phyloP scores from a whole-genome alignment of 1,139 yeast genomes.

The Nematodospora anomalae region DNA sequence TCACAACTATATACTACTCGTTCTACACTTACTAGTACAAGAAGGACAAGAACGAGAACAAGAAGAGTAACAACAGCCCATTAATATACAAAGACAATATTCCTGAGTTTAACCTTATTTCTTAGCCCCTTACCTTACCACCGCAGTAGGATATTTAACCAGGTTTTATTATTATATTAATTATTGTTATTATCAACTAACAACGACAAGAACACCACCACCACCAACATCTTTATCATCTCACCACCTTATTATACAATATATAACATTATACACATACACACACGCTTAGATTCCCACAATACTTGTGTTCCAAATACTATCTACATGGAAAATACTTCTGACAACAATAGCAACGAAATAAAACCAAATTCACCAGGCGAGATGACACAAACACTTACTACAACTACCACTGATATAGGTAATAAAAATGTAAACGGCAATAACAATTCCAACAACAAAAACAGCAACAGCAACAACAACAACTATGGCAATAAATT shows the following conservation, averaged over 20 bases:
- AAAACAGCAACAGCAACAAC: background rate
- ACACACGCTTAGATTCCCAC: background rate
- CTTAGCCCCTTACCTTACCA: too few species aligned
- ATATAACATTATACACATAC: background rate
- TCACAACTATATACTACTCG: too few species aligned
- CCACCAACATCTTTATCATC: too few species aligned
- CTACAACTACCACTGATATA: background rate
- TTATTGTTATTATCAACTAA: too few species aligned
- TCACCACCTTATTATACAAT: background rate
- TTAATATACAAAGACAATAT: too few species aligned
- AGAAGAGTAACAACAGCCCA: too few species aligned
- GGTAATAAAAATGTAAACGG: background rate
- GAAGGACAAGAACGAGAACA: too few species aligned
- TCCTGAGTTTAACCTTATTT: too few species aligned
- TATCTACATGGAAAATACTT: background rate
- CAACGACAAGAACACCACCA: too few species aligned
- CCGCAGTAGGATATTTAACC: too few species aligned
- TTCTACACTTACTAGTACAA: too few species aligned
- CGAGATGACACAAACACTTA: background rate
- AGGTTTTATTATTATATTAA: too few species aligned
- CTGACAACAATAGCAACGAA: background rate
- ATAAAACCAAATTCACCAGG: background rate
- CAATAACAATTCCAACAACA: background rate
- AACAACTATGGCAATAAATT: conserved; percentile 1
- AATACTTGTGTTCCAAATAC: background rate